These are phyloP conservation scores for Phytophthora quininea DNA, from an alignment of 352 stramenopile species.

Conservation along the genomic window DNA sequence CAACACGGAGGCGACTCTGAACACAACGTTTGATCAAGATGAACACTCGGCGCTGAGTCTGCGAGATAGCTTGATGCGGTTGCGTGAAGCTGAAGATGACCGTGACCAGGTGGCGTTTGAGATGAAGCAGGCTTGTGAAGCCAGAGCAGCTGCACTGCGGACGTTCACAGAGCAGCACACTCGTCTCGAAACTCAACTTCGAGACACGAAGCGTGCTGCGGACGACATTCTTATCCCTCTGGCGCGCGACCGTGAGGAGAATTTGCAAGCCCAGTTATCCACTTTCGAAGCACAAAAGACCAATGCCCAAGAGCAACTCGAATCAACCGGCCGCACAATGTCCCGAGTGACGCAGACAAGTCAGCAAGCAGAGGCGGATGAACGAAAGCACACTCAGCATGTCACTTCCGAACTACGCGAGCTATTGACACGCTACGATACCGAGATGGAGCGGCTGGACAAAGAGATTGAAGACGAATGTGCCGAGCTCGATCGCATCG, in stretches of 20 bases:
- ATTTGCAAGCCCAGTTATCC: constrained; percentile 41
- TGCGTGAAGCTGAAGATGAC: constrained; percentile 72
- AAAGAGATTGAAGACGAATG: constrained; percentile 37
- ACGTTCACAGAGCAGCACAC: constrained; percentile 43
- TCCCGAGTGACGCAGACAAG: constrained; percentile 44
- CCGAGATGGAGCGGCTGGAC: constrained; percentile 57
- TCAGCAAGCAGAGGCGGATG: constrained; percentile 51
- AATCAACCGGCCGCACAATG: constrained; percentile 36
- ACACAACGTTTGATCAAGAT: constrained; percentile 65
- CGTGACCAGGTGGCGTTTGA: constrained; percentile 67
- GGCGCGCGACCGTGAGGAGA: constrained; percentile 49
- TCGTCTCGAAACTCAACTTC: constrained; percentile 50
- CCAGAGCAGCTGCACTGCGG: constrained; percentile 29
- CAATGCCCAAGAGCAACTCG: constrained; percentile 39
- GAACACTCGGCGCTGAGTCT: constrained; percentile 35
- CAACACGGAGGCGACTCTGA: constrained; percentile 42
- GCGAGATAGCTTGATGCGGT: constrained; percentile 54
- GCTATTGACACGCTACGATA: constrained; percentile 55
- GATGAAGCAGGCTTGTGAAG: constrained; percentile 45
- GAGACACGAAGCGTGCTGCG: constrained; percentile 44
- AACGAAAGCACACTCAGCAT: constrained; percentile 57
- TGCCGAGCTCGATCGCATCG: constrained; percentile 36
- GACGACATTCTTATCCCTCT: constrained; percentile 43
- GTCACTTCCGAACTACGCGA: constrained; percentile 46
- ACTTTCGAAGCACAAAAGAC: constrained; percentile 49